These are phyloP conservation scores for Yarrowia divulgata DNA, from an alignment of 805 yeast species.

Conservation along the genomic window DNA sequence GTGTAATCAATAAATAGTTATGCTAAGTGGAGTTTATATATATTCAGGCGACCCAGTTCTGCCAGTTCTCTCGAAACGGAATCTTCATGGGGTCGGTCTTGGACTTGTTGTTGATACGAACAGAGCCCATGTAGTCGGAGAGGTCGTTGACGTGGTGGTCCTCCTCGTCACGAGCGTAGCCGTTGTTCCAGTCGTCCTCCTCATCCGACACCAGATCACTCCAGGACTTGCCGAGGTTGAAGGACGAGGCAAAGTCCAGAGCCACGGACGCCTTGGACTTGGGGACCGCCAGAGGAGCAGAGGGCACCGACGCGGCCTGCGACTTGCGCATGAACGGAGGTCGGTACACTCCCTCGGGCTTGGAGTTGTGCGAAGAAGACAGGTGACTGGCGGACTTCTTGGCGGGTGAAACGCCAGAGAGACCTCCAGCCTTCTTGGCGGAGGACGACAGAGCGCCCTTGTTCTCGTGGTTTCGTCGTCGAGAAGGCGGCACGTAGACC, in stretches of 20 bases:
- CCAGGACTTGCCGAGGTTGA: constrained; percentile 49
- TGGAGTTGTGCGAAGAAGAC: constrained; percentile 21
- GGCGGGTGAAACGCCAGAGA: constrained; percentile 15
- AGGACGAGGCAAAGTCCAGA: constrained; percentile 37
- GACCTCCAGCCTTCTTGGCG: constrained; percentile 37
- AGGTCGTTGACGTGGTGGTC: constrained; percentile 25
- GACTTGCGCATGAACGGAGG: constrained; percentile 34
- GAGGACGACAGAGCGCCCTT: constrained; percentile 43
- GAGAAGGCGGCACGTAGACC: constrained; percentile 28
- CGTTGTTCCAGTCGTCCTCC: constrained; percentile 44
- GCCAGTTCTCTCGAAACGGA: constrained; percentile 35
- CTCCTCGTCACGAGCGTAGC: constrained; percentile 36
- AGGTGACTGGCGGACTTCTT: constrained; percentile 1
- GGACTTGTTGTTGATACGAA: constrained; percentile 16
- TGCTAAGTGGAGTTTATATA: constrained; percentile 38
- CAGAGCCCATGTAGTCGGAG: constrained; percentile 37
- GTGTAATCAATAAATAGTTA: constrained; percentile 31
- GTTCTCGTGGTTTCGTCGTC: constrained; percentile 40
- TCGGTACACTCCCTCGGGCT: constrained; percentile 25
- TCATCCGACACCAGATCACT: constrained; percentile 46
- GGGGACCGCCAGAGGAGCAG: constrained; percentile 30
- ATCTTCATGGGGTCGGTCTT: constrained; percentile 35
- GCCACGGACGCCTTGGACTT: constrained; percentile 42
- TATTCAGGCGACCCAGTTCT: constrained; percentile 34
- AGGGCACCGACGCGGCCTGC: constrained; percentile 30